These are phyloP conservation scores for Monosporascus sp. DNA, from an alignment of 2,329 filamentous ascomycete genomes.

Conservation along the genomic window DNA sequence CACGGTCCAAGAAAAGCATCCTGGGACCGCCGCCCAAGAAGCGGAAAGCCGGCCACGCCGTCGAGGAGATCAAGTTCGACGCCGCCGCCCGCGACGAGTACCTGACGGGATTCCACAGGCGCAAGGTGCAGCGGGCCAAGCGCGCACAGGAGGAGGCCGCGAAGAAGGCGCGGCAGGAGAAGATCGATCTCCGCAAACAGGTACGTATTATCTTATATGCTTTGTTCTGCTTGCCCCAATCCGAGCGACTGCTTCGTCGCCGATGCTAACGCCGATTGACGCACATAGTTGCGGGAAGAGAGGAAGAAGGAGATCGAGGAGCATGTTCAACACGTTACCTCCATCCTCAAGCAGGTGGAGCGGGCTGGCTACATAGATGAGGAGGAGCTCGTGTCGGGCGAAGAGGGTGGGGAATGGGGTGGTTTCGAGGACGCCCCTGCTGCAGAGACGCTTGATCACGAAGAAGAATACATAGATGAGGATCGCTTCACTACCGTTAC, in stretches of 20 bases:
- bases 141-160: slow-evolving; percentile 76
- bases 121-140: slow-evolving; percentile 81
- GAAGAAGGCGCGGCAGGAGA: slow-evolving; percentile 73
- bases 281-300: slow-evolving; percentile 69
- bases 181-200: slow-evolving; percentile 67
- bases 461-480: slow-evolving; percentile 94
- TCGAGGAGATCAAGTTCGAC: slow-evolving; percentile 86
- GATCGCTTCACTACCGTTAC: slow-evolving; percentile 94
- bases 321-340: slow-evolving; percentile 73
- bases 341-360: slow-evolving; percentile 59
- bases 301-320: slow-evolving; percentile 75
- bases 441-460: slow-evolving; percentile 60
- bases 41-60: slow-evolving; percentile 52
- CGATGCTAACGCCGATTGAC: not conserved
- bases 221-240: not conserved
- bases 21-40: slow-evolving; percentile 61
- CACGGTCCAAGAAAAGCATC: slow-evolving; percentile 51
- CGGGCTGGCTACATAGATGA: slow-evolving; percentile 37
- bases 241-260: too few species aligned
- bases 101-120: slow-evolving; percentile 93
- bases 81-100: slow-evolving; percentile 74
- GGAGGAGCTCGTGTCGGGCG: slow-evolving; percentile 24
- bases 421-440: slow-evolving; percentile 54
- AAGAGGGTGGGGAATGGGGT: slow-evolving; percentile 49
- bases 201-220: slow-evolving; percentile 39